phyloP scores from a whole-genome alignment of 441 rosid genomes.

The Pelargonium citronellum region DNA sequence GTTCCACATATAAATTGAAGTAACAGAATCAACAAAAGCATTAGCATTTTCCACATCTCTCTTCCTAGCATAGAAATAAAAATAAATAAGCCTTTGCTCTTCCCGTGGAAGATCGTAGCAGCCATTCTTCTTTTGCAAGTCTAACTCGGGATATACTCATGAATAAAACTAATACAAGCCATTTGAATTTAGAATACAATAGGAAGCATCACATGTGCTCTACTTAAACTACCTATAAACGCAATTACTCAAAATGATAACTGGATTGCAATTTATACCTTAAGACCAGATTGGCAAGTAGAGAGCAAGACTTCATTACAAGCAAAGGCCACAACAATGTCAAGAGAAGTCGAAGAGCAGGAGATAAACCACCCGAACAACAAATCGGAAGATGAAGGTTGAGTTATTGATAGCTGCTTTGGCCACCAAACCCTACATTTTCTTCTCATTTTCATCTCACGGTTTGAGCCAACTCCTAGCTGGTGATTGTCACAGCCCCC shows the following conservation, averaged over 20 bases:
- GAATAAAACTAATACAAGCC: not conserved
- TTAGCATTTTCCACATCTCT: not conserved
- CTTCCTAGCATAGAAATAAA: not conserved
- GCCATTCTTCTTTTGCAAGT: not conserved
- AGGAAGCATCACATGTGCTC: not conserved
- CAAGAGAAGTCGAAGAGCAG: conserved; percentile 49
- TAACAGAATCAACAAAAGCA: not conserved
- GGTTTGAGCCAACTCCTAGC: not conserved
- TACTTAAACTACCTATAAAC: not conserved
- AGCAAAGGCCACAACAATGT: conserved; percentile 60
- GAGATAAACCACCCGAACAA: conserved; percentile 74
- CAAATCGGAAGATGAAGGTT: conserved; percentile 24
- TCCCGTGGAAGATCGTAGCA: not conserved
- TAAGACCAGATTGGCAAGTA: conserved; percentile 30
- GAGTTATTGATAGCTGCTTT: conserved; percentile 29
- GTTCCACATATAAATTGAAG: not conserved
- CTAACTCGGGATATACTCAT: not conserved
- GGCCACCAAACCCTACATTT: conserved; percentile 94
- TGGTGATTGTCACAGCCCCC: conserved; percentile 1
- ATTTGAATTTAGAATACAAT: not conserved
- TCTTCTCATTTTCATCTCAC: conserved; percentile 48
- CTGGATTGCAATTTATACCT: conserved; percentile 31
- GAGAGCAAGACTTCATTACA: conserved; percentile 32
- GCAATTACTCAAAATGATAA: not conserved
- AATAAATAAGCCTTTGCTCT: not conserved